Evolutionary conservation across 352 stramenopile species (phyloP).

Genomic region (Globisporangium solare): DNA sequence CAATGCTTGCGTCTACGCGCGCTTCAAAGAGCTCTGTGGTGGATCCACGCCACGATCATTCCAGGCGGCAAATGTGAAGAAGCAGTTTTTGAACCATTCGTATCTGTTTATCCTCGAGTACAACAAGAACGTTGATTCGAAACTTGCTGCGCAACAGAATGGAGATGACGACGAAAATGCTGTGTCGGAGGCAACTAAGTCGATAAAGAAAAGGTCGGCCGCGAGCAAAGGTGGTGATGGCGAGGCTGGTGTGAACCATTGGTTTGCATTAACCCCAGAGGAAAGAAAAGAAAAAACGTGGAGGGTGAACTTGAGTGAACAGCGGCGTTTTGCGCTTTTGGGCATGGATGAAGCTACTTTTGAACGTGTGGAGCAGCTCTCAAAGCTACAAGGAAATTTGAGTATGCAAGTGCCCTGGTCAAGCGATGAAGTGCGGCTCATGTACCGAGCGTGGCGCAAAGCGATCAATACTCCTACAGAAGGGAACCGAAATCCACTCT

Average conservation of each 20-base stretch:
- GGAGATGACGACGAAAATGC: too few relatives aligned
- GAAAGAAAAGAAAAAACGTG: too few relatives aligned
- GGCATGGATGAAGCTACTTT: constrained; percentile 9
- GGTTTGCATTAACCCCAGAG: too few relatives aligned
- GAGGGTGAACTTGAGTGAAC: constrained; percentile 2
- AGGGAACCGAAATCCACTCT: not conserved
- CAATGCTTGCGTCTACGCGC: constrained; percentile 9
- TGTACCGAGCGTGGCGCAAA: constrained; percentile 12
- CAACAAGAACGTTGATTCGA: not conserved
- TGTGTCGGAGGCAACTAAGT: too few relatives aligned
- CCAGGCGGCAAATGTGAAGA: constrained; percentile 11
- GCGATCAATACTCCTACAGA: constrained; percentile 2
- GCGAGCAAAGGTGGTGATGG: too few relatives aligned
- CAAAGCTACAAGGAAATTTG: constrained; percentile 8
- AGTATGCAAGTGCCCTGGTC: constrained; percentile 10
- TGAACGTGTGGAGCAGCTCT: constrained; percentile 9
- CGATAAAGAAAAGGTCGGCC: too few relatives aligned
- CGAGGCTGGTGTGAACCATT: too few relatives aligned
- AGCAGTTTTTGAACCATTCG: constrained; percentile 15
- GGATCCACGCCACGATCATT: constrained; percentile 5
- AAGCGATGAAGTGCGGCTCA: constrained; percentile 8
- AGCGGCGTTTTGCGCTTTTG: constrained; percentile 11
- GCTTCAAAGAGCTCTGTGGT: constrained; percentile 9
- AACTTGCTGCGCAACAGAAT: too few relatives aligned
- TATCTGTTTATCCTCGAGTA: constrained; percentile 12